Conservation (phyloP, 257 asterid genomes). For the Coffea canephora region DNA sequence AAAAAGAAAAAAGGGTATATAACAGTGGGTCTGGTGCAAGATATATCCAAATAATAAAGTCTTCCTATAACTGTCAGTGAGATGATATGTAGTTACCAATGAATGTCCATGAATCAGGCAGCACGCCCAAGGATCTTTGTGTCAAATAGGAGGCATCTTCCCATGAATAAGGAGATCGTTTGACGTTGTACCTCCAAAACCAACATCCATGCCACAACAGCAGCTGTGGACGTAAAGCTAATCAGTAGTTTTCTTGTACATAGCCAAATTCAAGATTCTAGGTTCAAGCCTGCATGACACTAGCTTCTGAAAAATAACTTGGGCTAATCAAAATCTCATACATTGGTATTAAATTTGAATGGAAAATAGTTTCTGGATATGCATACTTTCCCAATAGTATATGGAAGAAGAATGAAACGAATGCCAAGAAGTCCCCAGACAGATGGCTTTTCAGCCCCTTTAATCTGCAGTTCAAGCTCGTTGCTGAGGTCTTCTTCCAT, state of each 20-base stretch:
- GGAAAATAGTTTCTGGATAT: neutral
- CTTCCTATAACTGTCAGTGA: neutral
- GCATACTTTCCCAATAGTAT: slow-evolving; percentile 73
- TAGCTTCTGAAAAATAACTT: too few species aligned
- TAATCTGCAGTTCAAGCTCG: slow-evolving; percentile 90
- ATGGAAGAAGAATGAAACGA: slow-evolving; percentile 83
- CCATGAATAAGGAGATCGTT: slow-evolving; percentile 65
- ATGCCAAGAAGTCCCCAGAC: slow-evolving; percentile 79
- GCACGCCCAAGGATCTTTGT: slow-evolving; percentile 54
- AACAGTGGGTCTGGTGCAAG: neutral
- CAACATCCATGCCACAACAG: neutral
- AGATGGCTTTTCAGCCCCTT: slow-evolving; percentile 93
- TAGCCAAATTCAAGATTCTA: neutral
- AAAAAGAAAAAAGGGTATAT: too few species aligned
- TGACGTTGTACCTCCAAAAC: slow-evolving; percentile 83
- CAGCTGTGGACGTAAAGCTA: neutral
- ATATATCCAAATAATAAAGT: neutral
- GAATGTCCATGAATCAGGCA: slow-evolving; percentile 57
- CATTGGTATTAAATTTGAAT: too few species aligned
- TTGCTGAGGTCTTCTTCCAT: slow-evolving; percentile 76
- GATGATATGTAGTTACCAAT: neutral
- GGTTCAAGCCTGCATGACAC: neutral
- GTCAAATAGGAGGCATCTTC: slow-evolving; percentile 84
- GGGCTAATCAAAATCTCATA: neutral
- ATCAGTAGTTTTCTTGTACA: neutral